phyloP scores from a whole-genome alignment of 345 rosid genomes.

The Physaria fendleri region DNA sequence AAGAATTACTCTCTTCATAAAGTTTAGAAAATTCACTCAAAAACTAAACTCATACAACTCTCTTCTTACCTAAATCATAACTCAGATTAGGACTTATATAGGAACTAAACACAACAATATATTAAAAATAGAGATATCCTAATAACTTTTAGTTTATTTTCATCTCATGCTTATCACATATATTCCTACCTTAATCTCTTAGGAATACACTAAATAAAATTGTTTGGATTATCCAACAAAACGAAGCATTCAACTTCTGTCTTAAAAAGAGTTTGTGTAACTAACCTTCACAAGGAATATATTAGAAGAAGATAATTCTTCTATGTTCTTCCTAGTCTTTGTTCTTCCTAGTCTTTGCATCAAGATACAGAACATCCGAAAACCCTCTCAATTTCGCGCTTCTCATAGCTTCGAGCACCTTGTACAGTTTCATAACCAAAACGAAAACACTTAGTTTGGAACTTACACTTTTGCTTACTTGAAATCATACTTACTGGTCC shows the following conservation, averaged over 20 bases:
- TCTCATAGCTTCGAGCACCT: conserved; percentile 60
- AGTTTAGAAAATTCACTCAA: too few species aligned
- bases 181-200: too few species aligned
- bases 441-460: background rate
- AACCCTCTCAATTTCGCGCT: conserved; percentile 73
- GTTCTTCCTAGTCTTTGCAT: conserved; percentile 49
- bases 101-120: too few species aligned
- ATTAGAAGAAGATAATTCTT: conserved; percentile 86
- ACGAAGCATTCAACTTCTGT: background rate
- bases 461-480: background rate
- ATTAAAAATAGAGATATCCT: too few species aligned
- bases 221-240: too few species aligned
- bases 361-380: conserved; percentile 84
- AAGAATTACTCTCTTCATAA: too few species aligned
- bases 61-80: too few species aligned
- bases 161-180: too few species aligned
- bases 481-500: conserved; percentile 50
- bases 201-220: too few species aligned
- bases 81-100: too few species aligned
- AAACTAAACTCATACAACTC: too few species aligned
- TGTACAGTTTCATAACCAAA: conserved; percentile 7
- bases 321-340: conserved; percentile 55
- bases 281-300: conserved; percentile 79
- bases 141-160: too few species aligned
- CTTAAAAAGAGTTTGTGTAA: background rate